Evolutionary conservation across 2,329 filamentous ascomycete species (phyloP), one percentile per base, ranked within the genome.

Genomic region (Colletotrichum tropicicola): DNA sequence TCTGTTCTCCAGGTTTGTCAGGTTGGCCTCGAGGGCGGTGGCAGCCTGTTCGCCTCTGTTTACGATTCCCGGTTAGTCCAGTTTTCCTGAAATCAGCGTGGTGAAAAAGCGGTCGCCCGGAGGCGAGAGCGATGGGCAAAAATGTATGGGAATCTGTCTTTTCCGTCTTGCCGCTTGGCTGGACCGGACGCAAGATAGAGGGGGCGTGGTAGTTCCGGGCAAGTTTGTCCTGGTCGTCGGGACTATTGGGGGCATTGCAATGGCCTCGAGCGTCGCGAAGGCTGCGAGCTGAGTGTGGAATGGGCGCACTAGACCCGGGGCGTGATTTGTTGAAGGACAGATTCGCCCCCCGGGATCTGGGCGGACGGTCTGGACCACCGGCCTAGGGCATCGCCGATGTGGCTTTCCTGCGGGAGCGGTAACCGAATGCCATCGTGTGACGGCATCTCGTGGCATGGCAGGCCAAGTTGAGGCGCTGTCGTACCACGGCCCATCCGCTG

Each of bases 31-130:
- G 17, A 89, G 80, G 28, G 79, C 79, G 10, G 81, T 72, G 43
- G 86, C 86, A 4, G 85, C 77, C 69, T 85, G 82, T 66, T 89
- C 86, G 69, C 86, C 86, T 70, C 84, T 87, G 65, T 59, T 43
- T 54, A 41, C 62, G 49, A 35, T 62, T 62, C 45, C 17, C 17
- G 62, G 62, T 65, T 65, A 65, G 62, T 45, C 58, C n/a, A 43
- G n/a, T 17, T 25, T 10, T 27, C 32, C 37, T 15, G 21, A 49
- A 15, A 21, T 25, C 25, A 5, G 57, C 49, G 30, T 66, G 45
- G 37, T 39, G 52, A 57, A 58, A 62, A 47, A 23, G 62, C 60
- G 44, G 61, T 53, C 48, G 51, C 62, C 27, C 49, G 49, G n/a
- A 27, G 28, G n/a, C 27, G 5, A 21, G 17, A 35, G 48, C 19